These are phyloP conservation scores for Lathyrus sativus DNA, from an alignment of 306 rosid species.

Conservation along the genomic window DNA sequence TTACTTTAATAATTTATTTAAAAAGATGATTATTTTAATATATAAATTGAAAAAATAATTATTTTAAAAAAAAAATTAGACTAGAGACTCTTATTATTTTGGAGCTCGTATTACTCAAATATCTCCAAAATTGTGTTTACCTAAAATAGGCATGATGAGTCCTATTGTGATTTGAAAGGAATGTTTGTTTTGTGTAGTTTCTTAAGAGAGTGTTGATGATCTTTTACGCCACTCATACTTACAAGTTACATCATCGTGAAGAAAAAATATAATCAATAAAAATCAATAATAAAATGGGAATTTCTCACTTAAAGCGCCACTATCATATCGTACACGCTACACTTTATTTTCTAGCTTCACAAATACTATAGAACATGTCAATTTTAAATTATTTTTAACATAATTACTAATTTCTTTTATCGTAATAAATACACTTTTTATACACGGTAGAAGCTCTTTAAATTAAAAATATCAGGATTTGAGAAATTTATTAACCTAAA, in stretches of 20 bases:
- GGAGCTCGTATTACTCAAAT: no score
- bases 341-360: conserved; percentile 34
- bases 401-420: background rate
- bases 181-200: background rate
- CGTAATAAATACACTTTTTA: background rate
- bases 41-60: no score
- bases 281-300: background rate
- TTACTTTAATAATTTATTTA: no score
- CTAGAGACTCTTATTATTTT: no score
- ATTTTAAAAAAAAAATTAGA: no score
- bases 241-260: background rate
- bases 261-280: background rate
- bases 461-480: no score
- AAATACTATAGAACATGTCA: background rate
- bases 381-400: background rate
- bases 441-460: no score
- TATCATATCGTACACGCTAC: conserved; percentile 55
- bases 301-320: conserved; percentile 7
- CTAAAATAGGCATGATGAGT: no score
- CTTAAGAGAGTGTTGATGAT: background rate
- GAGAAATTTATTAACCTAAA: no score
- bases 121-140: no score
- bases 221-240: conserved; percentile 42
- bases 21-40: no score
- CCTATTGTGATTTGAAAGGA: background rate